phyloP scores from a whole-genome alignment of 108 stramenopile species.

The Aurantiochytrium sp. region DNA sequence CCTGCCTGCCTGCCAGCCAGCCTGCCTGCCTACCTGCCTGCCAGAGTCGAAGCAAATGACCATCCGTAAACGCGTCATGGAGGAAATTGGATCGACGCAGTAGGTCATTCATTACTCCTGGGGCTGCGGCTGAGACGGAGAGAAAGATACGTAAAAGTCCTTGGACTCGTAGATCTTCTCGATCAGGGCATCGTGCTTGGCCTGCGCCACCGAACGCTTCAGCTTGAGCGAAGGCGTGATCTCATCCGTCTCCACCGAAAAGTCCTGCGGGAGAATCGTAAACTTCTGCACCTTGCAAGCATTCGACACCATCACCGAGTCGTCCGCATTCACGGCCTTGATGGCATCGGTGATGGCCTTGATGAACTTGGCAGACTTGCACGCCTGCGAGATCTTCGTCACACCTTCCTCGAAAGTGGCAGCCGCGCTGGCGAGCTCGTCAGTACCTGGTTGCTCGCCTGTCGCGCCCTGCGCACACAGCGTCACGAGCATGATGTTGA shows the following conservation, averaged over 20 bases:
- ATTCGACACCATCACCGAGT: slow-evolving; percentile 41
- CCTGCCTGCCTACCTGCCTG: too few relatives aligned
- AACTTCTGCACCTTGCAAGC: slow-evolving; percentile 61
- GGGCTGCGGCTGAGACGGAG: too few relatives aligned
- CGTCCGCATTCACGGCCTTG: background rate
- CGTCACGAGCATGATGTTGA: slow-evolving; percentile 37
- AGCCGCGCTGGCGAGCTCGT: background rate
- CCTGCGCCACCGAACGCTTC: slow-evolving; percentile 59
- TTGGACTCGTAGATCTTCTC: slow-evolving; percentile 33
- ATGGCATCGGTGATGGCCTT: background rate
- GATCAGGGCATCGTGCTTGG: slow-evolving; percentile 41
- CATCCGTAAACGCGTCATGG: too few relatives aligned
- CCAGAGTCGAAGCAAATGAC: too few relatives aligned
- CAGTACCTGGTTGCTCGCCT: background rate
- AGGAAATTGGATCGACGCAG: too few relatives aligned
- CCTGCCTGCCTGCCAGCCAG: too few relatives aligned
- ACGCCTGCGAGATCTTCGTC: background rate
- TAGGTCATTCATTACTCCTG: too few relatives aligned
- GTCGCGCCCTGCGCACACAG: slow-evolving; percentile 29
- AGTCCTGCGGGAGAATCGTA: slow-evolving; percentile 46
- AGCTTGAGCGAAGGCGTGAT: slow-evolving; percentile 71
- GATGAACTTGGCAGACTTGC: background rate
- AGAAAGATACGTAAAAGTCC: too few relatives aligned
- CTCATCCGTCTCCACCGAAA: slow-evolving; percentile 57
- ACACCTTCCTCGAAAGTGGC: background rate